Conservation (phyloP, 768 basidiomycete species). For the Panaeolus papilionaceus region DNA sequence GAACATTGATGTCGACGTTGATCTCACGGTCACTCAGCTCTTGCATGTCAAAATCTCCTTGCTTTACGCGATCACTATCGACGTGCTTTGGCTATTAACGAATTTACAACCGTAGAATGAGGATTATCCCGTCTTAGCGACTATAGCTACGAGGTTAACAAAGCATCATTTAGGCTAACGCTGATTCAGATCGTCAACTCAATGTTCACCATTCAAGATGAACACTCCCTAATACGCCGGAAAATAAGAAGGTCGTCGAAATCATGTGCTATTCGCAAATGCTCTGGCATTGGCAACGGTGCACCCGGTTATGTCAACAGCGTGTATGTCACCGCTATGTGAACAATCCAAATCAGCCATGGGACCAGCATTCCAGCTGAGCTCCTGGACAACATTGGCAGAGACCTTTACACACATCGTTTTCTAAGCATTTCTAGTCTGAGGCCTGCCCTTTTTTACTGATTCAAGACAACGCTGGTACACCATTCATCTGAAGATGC, state of each 20-base stretch:
- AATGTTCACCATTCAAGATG: not conserved
- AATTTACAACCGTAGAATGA: too few species aligned
- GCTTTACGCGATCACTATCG: too few species aligned
- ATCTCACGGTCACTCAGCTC: constrained; percentile 6
- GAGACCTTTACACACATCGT: not conserved
- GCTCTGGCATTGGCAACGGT: not conserved
- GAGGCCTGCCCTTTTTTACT: not conserved
- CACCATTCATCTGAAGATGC: constrained; percentile 40
- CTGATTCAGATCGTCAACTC: too few species aligned
- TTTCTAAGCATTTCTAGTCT: not conserved
- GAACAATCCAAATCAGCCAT: not conserved
- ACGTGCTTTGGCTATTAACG: too few species aligned
- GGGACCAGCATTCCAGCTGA: not conserved
- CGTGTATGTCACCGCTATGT: not conserved
- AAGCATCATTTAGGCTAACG: too few species aligned
- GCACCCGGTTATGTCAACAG: not conserved
- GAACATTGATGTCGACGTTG: not conserved
- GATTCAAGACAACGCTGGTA: not conserved
- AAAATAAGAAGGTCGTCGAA: too few species aligned
- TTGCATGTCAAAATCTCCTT: too few species aligned
- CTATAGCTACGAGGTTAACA: too few species aligned
- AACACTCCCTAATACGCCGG: too few species aligned
- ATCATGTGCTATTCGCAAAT: not conserved
- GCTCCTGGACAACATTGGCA: not conserved
- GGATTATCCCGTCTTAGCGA: too few species aligned